A percentile compares a stretch with the other conserved stretches of the same genome.
Evolutionary conservation across 2,329 filamentous ascomycete species (phyloP).

Genomic region (Fusarium albidum): DNA sequence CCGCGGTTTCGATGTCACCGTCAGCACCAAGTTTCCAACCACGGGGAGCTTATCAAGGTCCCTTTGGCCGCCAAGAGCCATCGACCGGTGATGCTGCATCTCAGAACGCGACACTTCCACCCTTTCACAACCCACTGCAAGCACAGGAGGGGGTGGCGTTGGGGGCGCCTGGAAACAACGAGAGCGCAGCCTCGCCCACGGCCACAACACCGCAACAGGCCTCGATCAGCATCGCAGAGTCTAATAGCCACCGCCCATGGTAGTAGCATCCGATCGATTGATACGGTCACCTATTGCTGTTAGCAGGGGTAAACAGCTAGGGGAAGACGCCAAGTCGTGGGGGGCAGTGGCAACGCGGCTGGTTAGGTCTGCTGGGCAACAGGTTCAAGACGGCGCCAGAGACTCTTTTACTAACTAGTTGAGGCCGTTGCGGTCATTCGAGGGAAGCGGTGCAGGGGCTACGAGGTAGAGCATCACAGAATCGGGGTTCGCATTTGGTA

Average conservation of each 20-base stretch:
- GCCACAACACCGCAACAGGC: background rate
- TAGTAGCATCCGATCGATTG: constrained; percentile 18
- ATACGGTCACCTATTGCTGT: background rate
- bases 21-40: constrained; percentile 22
- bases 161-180: constrained; percentile 8
- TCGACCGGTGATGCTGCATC: background rate
- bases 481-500: constrained; percentile 15
- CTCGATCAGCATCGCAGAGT: constrained; percentile 7
- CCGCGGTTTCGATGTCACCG: constrained; percentile 20
- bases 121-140: constrained; percentile 27
- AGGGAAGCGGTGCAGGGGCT: background rate
- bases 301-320: background rate
- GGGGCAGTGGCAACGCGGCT: background rate
- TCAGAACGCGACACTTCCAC: constrained; percentile 5
- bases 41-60: constrained; percentile 1
- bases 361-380: background rate
- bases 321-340: background rate
- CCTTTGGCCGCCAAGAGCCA: background rate
- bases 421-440: constrained; percentile 3
- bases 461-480: constrained; percentile 21
- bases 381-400: background rate
- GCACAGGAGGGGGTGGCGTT: constrained; percentile 1
- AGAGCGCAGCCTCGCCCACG: constrained; percentile 6
- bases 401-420: background rate
- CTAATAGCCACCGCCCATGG: constrained; percentile 26